Evolutionary conservation across 371 early-diverging fungal genomes (phyloP).

Genomic region (Lichtheimia hyalospora): DNA sequence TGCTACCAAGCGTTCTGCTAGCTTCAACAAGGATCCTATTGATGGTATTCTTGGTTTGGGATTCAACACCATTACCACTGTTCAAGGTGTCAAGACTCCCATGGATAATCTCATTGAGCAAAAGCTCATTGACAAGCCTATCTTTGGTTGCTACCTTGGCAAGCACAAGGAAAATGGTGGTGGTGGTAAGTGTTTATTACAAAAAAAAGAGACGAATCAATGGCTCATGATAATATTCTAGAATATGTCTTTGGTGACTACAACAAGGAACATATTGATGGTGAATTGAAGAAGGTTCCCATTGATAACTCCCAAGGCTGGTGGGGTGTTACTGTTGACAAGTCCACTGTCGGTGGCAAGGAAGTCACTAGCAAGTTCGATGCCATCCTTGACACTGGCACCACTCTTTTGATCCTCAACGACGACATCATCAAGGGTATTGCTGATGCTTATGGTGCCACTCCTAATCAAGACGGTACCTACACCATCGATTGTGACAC

Average conservation of each 20-base stretch:
- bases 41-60: slow-evolving; percentile 49
- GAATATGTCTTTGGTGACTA: slow-evolving; percentile 31
- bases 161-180: slow-evolving; percentile 44
- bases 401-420: slow-evolving; percentile 25
- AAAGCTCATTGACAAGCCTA: slow-evolving; percentile 31
- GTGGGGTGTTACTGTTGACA: slow-evolving; percentile 9
- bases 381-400: slow-evolving; percentile 33
- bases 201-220: not conserved
- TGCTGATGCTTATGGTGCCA: slow-evolving; percentile 19
- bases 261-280: slow-evolving; percentile 33
- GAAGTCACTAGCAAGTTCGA: slow-evolving; percentile 5
- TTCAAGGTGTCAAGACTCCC: slow-evolving; percentile 34
- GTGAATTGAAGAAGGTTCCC: slow-evolving; percentile 39
- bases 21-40: slow-evolving; percentile 34
- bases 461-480: slow-evolving; percentile 25
- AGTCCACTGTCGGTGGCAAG: not conserved
- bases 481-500: slow-evolving; percentile 27
- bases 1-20: slow-evolving; percentile 25
- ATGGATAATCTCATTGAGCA: slow-evolving; percentile 48
- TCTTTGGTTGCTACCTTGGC: slow-evolving; percentile 47
- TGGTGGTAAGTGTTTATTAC: slow-evolving; percentile 26
- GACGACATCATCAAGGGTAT: slow-evolving; percentile 14
- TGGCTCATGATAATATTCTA: not conserved
- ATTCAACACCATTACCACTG: slow-evolving; percentile 34
- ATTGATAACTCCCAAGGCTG: slow-evolving; percentile 28